Evolutionary conservation across 202 grass and related monocot genomes (phyloP).

Genomic region (Miscanthus sacchariflorus): DNA sequence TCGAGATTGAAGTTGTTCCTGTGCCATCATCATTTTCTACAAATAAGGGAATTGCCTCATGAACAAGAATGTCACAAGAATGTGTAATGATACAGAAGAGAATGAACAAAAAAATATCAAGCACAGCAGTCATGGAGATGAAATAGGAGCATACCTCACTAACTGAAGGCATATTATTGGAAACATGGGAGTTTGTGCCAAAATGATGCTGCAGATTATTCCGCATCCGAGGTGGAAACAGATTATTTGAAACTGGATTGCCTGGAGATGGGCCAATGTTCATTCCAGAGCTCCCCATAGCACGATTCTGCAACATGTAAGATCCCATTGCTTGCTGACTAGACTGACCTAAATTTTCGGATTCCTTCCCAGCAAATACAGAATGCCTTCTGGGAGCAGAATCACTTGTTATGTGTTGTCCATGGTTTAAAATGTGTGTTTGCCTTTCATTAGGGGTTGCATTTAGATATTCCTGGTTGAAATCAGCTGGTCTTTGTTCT

Average conservation of each 20-base stretch:
- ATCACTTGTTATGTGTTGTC: conserved; percentile 50
- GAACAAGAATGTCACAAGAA: conserved; percentile 36
- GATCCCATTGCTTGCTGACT: conserved; percentile 73
- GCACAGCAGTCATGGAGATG: conserved; percentile 22
- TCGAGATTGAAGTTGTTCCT: conserved; percentile 71
- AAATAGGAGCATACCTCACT: conserved; percentile 52
- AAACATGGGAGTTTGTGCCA: conserved; percentile 59
- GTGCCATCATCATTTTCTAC: conserved; percentile 70
- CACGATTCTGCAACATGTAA: conserved; percentile 71
- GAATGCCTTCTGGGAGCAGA: conserved; percentile 59
- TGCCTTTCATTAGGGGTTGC: conserved; percentile 53
- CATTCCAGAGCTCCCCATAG: conserved; percentile 63
- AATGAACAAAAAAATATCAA: conserved; percentile 28
- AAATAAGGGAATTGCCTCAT: conserved; percentile 29
- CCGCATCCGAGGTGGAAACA: conserved; percentile 57
- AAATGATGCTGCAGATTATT: conserved; percentile 77
- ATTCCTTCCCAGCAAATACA: conserved; percentile 51
- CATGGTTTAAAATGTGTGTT: conserved; percentile 52
- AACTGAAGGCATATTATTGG: conserved; percentile 56
- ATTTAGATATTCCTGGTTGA: conserved; percentile 64
- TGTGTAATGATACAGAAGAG: conserved; percentile 6
- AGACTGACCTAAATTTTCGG: conserved; percentile 50
- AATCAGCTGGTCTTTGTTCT: conserved; percentile 67
- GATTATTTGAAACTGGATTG: conserved; percentile 52
- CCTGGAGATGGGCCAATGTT: conserved; percentile 58